Evolutionary conservation across 208 protist species (phyloP).

Genomic region (Trichomonas gallinae): DNA sequence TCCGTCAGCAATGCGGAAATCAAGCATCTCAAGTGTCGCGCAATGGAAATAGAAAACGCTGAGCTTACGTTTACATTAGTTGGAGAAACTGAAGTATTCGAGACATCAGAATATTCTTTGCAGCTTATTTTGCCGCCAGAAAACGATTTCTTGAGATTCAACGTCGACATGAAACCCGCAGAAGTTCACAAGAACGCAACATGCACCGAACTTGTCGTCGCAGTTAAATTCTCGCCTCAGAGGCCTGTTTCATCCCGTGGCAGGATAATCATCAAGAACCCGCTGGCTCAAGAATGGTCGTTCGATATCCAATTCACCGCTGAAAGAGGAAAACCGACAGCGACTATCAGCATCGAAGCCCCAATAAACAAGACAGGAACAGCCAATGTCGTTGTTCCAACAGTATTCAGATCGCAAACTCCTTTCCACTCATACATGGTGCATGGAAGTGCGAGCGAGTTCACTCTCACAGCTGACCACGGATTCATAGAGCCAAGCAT

Average conservation of each 20-base stretch:
- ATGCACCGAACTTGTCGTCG: not conserved
- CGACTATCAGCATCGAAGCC: not conserved
- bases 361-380: slow-evolving; percentile 7
- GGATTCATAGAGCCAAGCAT: not conserved
- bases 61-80: not conserved
- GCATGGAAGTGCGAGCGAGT: not conserved
- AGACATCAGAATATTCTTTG: not conserved
- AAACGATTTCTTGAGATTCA: not conserved
- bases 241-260: not conserved
- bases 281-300: not conserved
- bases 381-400: not conserved
- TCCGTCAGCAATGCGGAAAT: not conserved
- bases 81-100: not conserved
- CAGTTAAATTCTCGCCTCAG: not conserved
- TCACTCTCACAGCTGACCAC: not conserved
- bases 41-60: not conserved
- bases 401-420: not conserved
- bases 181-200: not conserved
- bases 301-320: not conserved
- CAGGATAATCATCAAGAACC: not conserved
- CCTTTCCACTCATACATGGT: not conserved
- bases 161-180: not conserved
- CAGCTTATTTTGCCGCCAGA: not conserved
- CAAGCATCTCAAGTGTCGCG: not conserved
- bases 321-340: not conserved